Base-by-base conservation (phyloP, 345 rosid species). In the Euclidium syriacum region DNA sequence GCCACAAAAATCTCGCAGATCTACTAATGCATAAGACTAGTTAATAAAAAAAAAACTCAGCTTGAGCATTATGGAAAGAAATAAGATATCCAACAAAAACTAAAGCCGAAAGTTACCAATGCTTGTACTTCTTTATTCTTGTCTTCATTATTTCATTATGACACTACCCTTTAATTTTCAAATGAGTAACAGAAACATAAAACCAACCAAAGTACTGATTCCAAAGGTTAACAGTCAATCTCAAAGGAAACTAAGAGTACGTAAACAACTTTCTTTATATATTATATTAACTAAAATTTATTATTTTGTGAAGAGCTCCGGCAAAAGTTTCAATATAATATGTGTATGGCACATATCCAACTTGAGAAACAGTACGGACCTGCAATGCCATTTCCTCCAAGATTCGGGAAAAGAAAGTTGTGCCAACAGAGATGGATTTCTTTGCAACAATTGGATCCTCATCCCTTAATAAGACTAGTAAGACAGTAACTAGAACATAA, bases 301-400 rank as follows among this genome's bases (percentile, higher is more conserved):
- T 23, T 39, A 33, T 15, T 42, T 36, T 48, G 32, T 5, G n/a
- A 53, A 53, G 43, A 64, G 24, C 18, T 23, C 6, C 32, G 7
- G n/a, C 14, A 16, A 14, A 42, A 41, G 12, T 5, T 39, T 58
- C 4, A 30, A 35, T 43, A 52, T 39, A 44, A 34, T 33, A 68
- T 67, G 59, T 15, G 22, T n/a, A 42, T 52, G 52, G 34, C n/a
- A 43, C 7, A 24, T 10, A 71, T 16, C 59, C 39, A 40, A 41
- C 33, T 57, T 34, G 48, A 64, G 48, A 71, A 64, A 25, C 36
- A 67, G 40, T 61, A 64, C 15, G 43, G 23, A 92, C 99, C 97
- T 94, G 97, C 74, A 80, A 62, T 61, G 82, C 67, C 85, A 90
- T 73, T 80, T 90, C 91, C 80, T 82, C 88, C 54, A 94, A 79